Conservation (phyloP, 208 protist species). For the Wallacemonas collosoma region DNA sequence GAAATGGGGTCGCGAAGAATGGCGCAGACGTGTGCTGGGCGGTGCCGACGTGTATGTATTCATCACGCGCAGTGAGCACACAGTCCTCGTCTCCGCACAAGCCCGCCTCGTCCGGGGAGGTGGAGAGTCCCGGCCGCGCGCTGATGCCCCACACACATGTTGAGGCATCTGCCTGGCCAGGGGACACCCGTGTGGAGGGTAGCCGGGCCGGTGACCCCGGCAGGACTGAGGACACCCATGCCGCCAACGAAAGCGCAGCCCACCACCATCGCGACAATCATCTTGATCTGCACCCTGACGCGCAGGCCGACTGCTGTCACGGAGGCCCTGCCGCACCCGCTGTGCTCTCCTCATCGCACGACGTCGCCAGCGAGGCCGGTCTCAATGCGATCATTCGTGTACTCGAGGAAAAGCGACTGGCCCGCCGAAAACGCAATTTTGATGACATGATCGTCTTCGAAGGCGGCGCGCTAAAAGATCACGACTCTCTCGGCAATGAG, state of each 20-base stretch:
- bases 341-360: conserved; percentile 55
- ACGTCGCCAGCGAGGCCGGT: conserved; percentile 50
- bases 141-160: not conserved
- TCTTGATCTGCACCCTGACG: not conserved
- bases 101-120: not conserved
- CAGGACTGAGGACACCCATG: not conserved
- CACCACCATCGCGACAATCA: not conserved
- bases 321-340: conserved; percentile 19
- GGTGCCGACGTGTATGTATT: not conserved
- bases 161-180: too few species aligned
- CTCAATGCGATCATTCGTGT: conserved; percentile 40
- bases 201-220: not conserved
- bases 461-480: conserved; percentile 75
- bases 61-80: not conserved
- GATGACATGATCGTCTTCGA: conserved; percentile 88
- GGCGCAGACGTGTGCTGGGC: too few species aligned
- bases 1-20: too few species aligned
- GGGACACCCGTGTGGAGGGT: too few species aligned
- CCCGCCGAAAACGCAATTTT: conserved; percentile 67
- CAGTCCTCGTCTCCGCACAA: not conserved
- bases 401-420: conserved; percentile 73
- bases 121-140: too few species aligned
- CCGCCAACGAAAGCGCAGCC: not conserved
- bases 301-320: not conserved
- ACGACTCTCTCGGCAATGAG: conserved; percentile 53